phyloP scores from a whole-genome alignment of 2,329 filamentous ascomycete species.

The Fusarium keratoplasticum region DNA sequence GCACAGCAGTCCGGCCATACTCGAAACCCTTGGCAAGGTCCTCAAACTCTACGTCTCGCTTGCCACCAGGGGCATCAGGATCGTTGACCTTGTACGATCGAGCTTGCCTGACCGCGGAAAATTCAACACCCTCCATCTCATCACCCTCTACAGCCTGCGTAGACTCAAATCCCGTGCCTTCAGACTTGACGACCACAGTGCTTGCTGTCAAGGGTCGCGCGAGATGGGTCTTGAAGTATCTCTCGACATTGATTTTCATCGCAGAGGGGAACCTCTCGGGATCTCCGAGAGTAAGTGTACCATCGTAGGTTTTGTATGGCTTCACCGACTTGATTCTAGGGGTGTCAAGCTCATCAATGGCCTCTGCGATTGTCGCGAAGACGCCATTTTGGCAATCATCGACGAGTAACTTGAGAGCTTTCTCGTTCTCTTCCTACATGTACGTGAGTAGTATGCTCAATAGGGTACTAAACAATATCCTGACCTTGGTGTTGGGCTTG shows the following conservation, averaged over 20 bases:
- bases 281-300: slow-evolving; percentile 83
- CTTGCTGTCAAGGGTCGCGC: slow-evolving; percentile 81
- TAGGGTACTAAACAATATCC: background rate
- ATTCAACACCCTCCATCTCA: slow-evolving; percentile 63
- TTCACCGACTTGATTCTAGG: slow-evolving; percentile 82
- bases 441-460: slow-evolving; percentile 7
- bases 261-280: slow-evolving; percentile 78
- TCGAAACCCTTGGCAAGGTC: slow-evolving; percentile 92
- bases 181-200: slow-evolving; percentile 73
- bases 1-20: slow-evolving; percentile 92
- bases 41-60: slow-evolving; percentile 83
- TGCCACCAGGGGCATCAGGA: slow-evolving; percentile 78
- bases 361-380: slow-evolving; percentile 88
- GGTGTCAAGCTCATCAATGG: slow-evolving; percentile 80
- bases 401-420: slow-evolving; percentile 71
- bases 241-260: slow-evolving; percentile 85
- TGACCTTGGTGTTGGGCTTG: slow-evolving; percentile 78
- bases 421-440: slow-evolving; percentile 72
- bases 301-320: slow-evolving; percentile 83
- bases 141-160: slow-evolving; percentile 61
- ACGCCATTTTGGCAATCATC: slow-evolving; percentile 75
- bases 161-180: slow-evolving; percentile 61
- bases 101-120: slow-evolving; percentile 80
- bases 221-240: slow-evolving; percentile 87
- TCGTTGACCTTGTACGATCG: slow-evolving; percentile 86